A percentile compares a stretch with the other conserved stretches of the same genome.
phyloP scores from a whole-genome alignment of 2,329 filamentous ascomycete species.

The Aspergillus sp. region DNA sequence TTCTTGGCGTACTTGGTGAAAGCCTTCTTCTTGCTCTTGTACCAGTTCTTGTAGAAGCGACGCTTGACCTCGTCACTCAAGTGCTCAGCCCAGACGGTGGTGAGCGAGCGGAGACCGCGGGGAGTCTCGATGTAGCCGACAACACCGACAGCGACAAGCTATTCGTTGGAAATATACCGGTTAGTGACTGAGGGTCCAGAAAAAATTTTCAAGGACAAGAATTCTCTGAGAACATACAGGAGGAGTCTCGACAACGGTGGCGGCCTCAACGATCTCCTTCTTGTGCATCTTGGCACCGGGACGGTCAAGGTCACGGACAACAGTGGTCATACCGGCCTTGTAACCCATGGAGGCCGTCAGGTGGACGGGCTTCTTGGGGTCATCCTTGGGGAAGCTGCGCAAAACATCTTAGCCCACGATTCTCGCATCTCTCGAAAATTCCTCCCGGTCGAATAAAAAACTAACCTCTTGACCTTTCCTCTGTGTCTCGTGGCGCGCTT shows the following conservation, averaged over 20 bases:
- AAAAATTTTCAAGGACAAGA: not conserved
- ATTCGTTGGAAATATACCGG: slow-evolving; percentile 21
- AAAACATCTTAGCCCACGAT: slow-evolving; percentile 24
- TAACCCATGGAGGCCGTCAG: slow-evolving; percentile 98
- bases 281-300: slow-evolving; percentile 99
- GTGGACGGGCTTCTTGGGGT: slow-evolving; percentile 99
- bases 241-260: slow-evolving; percentile 86
- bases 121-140: slow-evolving; percentile 99
- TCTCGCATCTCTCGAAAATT: slow-evolving; percentile 15
- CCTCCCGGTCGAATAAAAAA: slow-evolving; percentile 10
- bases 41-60: slow-evolving; percentile 99
- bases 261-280: slow-evolving; percentile 93
- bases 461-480: slow-evolving; percentile 98
- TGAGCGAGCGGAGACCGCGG: slow-evolving; percentile 97
- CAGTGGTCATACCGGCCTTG: slow-evolving; percentile 99
- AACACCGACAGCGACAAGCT: slow-evolving; percentile 99
- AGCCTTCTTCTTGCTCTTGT: slow-evolving; percentile 99
- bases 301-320: slow-evolving; percentile 98
- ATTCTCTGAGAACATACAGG: slow-evolving; percentile 67
- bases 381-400: slow-evolving; percentile 97
- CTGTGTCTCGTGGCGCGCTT: slow-evolving; percentile 94
- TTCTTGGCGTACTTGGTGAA: slow-evolving; percentile 99
- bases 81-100: slow-evolving; percentile 99
- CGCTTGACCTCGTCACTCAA: slow-evolving; percentile 98
- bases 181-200: not conserved